A percentile compares a stretch with the other conserved stretches of the same genome.
Evolutionary conservation across 2,329 filamentous ascomycete genomes (phyloP).

Genomic region (Alternaria sp.): DNA sequence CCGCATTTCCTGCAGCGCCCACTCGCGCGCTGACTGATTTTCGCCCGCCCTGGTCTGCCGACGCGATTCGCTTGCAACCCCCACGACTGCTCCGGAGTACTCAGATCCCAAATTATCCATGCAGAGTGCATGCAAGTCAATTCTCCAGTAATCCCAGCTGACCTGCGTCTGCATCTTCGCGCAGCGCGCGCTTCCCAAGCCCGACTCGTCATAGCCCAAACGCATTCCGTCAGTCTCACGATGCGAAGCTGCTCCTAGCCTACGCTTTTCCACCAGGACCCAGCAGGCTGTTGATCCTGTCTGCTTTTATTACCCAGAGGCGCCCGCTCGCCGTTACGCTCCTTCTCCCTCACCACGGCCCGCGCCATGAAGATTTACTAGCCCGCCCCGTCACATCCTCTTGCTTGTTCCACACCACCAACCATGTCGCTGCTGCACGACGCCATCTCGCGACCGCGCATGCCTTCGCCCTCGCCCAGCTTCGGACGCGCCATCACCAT

Average conservation of each 20-base stretch:
- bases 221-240: conserved; percentile 35
- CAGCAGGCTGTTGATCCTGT: conserved; percentile 37
- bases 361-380: conserved; percentile 39
- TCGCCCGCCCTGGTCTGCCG: conserved; percentile 20
- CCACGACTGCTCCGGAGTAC: conserved; percentile 31
- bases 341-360: conserved; percentile 15
- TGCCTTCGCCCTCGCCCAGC: conserved; percentile 43
- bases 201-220: conserved; percentile 29
- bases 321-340: conserved; percentile 30
- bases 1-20: conserved; percentile 10
- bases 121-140: conserved; percentile 26
- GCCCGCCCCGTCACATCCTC: conserved; percentile 1
- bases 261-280: conserved; percentile 23
- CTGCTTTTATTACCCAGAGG: conserved; percentile 34
- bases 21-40: conserved; percentile 4
- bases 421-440: conserved; percentile 39
- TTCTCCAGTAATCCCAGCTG: conserved; percentile 27
- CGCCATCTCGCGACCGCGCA: conserved; percentile 35
- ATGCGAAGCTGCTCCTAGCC: conserved; percentile 37
- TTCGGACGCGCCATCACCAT: conserved; percentile 45
- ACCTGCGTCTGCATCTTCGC: conserved; percentile 32
- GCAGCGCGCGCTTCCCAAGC: conserved; percentile 41
- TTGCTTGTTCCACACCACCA: conserved; percentile 16
- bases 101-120: conserved; percentile 26
- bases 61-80: conserved; percentile 26